Base-by-base conservation (phyloP, 257 asterid genomes). In the Petrea volubilis region DNA sequence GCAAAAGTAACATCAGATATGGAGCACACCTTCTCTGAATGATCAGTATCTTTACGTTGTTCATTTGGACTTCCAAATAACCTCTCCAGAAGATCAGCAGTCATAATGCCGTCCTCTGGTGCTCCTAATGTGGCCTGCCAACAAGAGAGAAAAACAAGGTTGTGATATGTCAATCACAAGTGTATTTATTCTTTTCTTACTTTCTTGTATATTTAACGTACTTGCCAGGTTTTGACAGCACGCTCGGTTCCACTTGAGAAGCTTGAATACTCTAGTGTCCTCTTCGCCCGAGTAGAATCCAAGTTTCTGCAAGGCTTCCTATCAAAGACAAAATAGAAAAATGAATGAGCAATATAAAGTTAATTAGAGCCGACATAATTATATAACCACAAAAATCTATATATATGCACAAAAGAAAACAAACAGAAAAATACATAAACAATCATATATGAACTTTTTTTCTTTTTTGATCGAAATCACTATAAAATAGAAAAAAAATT, bases 201-300 rank as follows among this genome's bases (percentile, higher is more conserved):
- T 33, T 33, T 33, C 7, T 33, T 33, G 38, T 33, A 46, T 15
- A 38, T 27, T 59, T 2, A 58, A 82, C 91, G 23, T 83, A 94
- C 99, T 85, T 91, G 99, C 99, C 99, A 94, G 49, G 98, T 91
- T 83, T 88, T 91, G 20, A 91, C 97, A 36, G 99, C 98, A 52
- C 93, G 87, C 78, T 89, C 96, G 4, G 99, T 91, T 78, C 93
- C 98, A 38, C 80, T 78, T 11, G 92, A 78, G 78, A 91, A 91
- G 84, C 78, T 83, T 23, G 90, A 88, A 77, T 11, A 94, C 67
- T 94, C 99, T 73, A 85, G n/a, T 85, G 74, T 94, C 98, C 87
- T 94, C 99, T 79, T 94, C 99, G 14, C 99, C 98, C 33, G 92
- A 91, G 76, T 91, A 94, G 79, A 88, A 92, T 56, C 99, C 99